Percentiles rank a stretch among this genome's conserved stretches.
These are phyloP conservation scores for Chaetoceros muelleri DNA, from an alignment of 108 stramenopile genomes.

Conservation along the genomic window DNA sequence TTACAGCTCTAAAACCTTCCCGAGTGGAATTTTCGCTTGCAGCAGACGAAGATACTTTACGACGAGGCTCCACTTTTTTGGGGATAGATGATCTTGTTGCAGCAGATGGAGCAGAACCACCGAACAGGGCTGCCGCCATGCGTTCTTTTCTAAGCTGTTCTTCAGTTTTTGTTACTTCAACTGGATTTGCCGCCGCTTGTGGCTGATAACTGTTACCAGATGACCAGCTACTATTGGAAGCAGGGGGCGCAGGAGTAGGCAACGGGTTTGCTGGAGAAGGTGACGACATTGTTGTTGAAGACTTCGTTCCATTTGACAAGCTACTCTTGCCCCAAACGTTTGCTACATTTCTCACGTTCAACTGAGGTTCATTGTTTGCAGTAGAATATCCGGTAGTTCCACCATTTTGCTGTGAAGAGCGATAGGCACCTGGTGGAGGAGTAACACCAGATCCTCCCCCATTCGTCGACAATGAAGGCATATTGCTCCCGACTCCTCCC, in stretches of 20 bases:
- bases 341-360: conserved; percentile 66
- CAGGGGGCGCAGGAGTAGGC: conserved; percentile 19
- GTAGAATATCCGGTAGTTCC: conserved; percentile 6
- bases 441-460: conserved; percentile 25
- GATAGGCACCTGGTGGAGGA: conserved; percentile 22
- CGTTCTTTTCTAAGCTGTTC: conserved; percentile 89
- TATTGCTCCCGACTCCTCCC: conserved; percentile 21
- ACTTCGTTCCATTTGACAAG: conserved; percentile 13
- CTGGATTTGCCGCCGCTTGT: neutral
- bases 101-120: conserved; percentile 68
- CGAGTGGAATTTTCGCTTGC: conserved; percentile 8
- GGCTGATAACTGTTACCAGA: neutral
- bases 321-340: conserved; percentile 79
- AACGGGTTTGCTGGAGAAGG: too few species aligned
- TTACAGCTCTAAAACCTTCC: conserved; percentile 7
- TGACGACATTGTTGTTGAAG: conserved; percentile 20
- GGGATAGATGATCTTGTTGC: neutral
- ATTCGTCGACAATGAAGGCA: too few species aligned
- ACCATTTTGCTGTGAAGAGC: conserved; percentile 3
- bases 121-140: conserved; percentile 92
- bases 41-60: conserved; percentile 1
- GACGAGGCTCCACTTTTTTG: neutral
- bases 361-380: conserved; percentile 26
- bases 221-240: conserved; percentile 8
- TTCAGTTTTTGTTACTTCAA: conserved; percentile 38